A percentile compares a stretch with the other conserved stretches of the same genome.
Evolutionary conservation across 306 rosid species (phyloP).

Genomic region (Trifolium subterraneum): DNA sequence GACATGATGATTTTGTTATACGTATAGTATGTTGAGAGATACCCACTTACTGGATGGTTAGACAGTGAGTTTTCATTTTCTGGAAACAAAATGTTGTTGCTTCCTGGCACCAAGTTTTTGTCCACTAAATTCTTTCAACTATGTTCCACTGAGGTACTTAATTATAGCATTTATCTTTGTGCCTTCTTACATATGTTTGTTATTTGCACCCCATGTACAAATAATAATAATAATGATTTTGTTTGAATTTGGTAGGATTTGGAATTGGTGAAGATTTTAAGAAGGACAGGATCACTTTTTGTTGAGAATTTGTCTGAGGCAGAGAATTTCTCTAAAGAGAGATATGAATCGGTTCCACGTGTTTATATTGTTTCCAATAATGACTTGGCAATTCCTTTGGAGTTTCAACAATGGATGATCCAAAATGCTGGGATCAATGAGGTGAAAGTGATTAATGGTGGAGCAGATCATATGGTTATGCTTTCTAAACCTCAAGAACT

Average conservation of each 20-base stretch:
- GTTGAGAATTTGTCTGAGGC: conserved; percentile 47
- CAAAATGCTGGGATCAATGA: conserved; percentile 45
- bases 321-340: conserved; percentile 46
- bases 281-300: conserved; percentile 52
- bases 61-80: too few relatives aligned
- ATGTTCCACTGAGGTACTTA: too few relatives aligned
- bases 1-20: too few relatives aligned
- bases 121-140: too few relatives aligned
- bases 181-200: too few relatives aligned
- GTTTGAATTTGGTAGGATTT: conserved; percentile 50
- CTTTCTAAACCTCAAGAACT: conserved; percentile 47
- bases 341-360: conserved; percentile 52
- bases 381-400: conserved; percentile 44
- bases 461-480: conserved; percentile 57
- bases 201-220: too few relatives aligned
- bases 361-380: conserved; percentile 41
- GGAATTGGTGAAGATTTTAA: conserved; percentile 51
- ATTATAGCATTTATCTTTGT: too few relatives aligned
- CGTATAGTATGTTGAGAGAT: too few relatives aligned
- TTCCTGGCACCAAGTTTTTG: too few relatives aligned
- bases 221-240: too few relatives aligned
- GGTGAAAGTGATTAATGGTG: conserved; percentile 58
- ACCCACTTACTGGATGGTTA: too few relatives aligned
- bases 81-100: too few relatives aligned
- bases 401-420: conserved; percentile 59